These are phyloP conservation scores for Xylaria bambusicola DNA, from an alignment of 495 filamentous ascomycete genomes.

Conservation along the genomic window DNA sequence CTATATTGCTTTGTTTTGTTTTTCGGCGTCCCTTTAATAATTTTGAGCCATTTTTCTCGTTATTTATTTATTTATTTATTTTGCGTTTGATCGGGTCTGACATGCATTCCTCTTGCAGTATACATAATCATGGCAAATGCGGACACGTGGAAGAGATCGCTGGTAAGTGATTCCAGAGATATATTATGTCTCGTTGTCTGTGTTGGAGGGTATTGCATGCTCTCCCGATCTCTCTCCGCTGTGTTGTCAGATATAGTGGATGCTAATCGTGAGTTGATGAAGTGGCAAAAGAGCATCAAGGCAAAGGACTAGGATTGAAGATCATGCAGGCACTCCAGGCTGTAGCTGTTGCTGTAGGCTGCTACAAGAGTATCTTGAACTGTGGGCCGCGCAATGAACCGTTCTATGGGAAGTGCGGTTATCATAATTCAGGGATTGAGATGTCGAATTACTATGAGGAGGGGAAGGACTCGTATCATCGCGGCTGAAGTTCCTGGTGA, in stretches of 20 bases:
- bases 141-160: constrained; percentile 93
- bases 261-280: neutral
- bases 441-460: constrained; percentile 92
- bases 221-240: no score
- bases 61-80: neutral
- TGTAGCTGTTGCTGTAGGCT: constrained; percentile 71
- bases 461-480: constrained; percentile 31
- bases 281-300: constrained; percentile 79
- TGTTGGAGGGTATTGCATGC: no score
- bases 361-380: constrained; percentile 68
- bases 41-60: neutral
- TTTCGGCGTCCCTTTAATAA: no score
- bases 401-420: constrained; percentile 91
- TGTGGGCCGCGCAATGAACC: constrained; percentile 66
- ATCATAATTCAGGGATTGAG: constrained; percentile 81
- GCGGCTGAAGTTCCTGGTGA: constrained; percentile 19
- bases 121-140: constrained; percentile 64
- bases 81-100: no score
- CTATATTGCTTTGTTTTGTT: neutral
- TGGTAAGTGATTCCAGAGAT: neutral
- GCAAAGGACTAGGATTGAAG: constrained; percentile 79
- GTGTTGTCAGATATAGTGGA: no score
- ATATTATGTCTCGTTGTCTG: no score
- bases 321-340: constrained; percentile 84
- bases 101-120: constrained; percentile 40